Percentiles rank a stretch among this genome's conserved stretches.
Conservation (phyloP, 345 rosid species). For the Gossypium arboreum region DNA sequence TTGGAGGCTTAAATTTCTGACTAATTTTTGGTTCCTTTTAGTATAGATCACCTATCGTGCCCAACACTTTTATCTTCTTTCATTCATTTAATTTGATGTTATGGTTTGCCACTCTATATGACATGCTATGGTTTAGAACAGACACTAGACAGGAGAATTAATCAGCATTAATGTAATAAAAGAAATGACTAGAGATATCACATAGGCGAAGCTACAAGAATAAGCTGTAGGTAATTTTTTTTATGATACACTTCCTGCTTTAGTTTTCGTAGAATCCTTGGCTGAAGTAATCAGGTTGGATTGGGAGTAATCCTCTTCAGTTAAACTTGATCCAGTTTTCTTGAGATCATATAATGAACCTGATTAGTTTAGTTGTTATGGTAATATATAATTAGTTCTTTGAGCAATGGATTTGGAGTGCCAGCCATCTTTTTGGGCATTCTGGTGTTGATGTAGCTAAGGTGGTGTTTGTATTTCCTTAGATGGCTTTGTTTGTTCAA, state of each 20-base stretch:
- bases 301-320: not conserved
- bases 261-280: not conserved
- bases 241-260: not conserved
- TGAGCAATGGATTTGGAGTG: not conserved
- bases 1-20: slow-evolving; percentile 12
- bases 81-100: not conserved
- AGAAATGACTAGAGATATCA: not conserved
- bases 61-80: not conserved
- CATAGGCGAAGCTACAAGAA: not conserved
- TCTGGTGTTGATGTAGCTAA: not conserved
- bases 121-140: not conserved
- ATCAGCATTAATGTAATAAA: not conserved
- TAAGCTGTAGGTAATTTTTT: not conserved
- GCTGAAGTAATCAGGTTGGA: not conserved
- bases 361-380: not conserved
- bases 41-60: not conserved
- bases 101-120: not conserved
- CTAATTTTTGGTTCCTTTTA: not conserved
- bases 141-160: not conserved
- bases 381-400: not conserved
- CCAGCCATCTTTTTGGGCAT: not conserved
- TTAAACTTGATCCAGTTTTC: slow-evolving; percentile 1
- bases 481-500: not conserved
- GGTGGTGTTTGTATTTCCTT: not conserved
- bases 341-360: not conserved